Conservation (phyloP, 345 rosid genomes). For the Noccaea caerulescens region DNA sequence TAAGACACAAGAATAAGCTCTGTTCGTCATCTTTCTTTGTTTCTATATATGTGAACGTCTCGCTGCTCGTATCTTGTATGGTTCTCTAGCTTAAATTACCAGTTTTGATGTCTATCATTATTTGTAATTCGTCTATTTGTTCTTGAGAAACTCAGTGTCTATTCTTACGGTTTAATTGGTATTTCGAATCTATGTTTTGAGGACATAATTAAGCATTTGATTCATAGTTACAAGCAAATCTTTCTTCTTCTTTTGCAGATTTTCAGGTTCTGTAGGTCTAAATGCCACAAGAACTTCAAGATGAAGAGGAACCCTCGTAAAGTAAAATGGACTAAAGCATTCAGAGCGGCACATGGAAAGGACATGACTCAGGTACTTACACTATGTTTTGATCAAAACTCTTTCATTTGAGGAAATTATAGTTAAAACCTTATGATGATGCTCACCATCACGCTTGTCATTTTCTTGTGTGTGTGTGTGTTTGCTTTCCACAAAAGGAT, state of each 20-base stretch:
- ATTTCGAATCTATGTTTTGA: too few relatives aligned
- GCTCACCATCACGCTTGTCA: conserved; percentile 2
- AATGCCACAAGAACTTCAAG: conserved; percentile 94
- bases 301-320: conserved; percentile 99
- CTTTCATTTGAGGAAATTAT: background rate
- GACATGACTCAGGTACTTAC: conserved; percentile 86
- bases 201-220: background rate
- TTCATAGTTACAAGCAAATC: background rate
- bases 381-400: background rate
- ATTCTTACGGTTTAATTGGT: background rate
- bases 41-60: background rate
- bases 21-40: background rate
- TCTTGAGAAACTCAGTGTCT: background rate
- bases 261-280: conserved; percentile 84
- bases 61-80: background rate
- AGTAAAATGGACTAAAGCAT: conserved; percentile 97
- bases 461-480: conserved; percentile 11
- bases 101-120: background rate
- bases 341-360: conserved; percentile 75
- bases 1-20: background rate
- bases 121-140: background rate
- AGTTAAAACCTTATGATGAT: background rate
- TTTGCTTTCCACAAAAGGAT: conserved; percentile 54
- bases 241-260: conserved; percentile 52
- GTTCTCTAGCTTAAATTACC: background rate